A percentile compares a stretch with the other conserved stretches of the same genome.
Conservation (phyloP, 2,329 filamentous ascomycete genomes). For the Xylariaceae sp. region DNA sequence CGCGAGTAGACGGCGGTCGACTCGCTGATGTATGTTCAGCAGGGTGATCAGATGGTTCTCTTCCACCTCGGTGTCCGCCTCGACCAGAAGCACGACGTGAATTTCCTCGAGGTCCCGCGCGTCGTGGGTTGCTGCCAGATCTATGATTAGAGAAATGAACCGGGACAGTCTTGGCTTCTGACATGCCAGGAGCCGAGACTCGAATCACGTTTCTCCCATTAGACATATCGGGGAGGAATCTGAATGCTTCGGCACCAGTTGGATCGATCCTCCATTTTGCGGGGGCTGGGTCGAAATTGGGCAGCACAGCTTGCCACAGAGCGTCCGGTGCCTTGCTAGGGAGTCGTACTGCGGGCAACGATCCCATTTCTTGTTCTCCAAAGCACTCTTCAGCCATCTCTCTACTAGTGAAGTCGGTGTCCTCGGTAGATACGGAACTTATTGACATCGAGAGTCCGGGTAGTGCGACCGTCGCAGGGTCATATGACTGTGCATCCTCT, state of each 20-base stretch:
- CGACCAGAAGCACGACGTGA: conserved; percentile 22
- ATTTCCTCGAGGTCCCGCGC: conserved; percentile 22
- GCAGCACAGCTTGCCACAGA: conserved; percentile 63
- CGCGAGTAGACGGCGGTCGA: conserved; percentile 19
- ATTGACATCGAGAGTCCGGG: conserved; percentile 46
- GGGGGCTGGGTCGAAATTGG: conserved; percentile 57
- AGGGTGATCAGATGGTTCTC: conserved; percentile 20
- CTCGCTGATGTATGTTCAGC: conserved; percentile 16
- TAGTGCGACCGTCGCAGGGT: conserved; percentile 71
- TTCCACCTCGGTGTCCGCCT: conserved; percentile 22
- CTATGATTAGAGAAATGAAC: conserved; percentile 24
- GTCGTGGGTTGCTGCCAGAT: conserved; percentile 29
- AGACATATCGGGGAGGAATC: conserved; percentile 44
- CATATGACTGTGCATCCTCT: conserved; percentile 54
- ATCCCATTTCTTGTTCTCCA: conserved; percentile 79
- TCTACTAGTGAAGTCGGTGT: conserved; percentile 58
- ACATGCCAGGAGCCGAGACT: conserved; percentile 46
- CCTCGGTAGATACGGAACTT: conserved; percentile 39
- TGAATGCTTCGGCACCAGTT: conserved; percentile 48
- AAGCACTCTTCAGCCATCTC: conserved; percentile 79
- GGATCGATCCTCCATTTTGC: conserved; percentile 53
- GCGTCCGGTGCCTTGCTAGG: conserved; percentile 64
- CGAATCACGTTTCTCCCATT: conserved; percentile 46
- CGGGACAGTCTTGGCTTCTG: conserved; percentile 43
- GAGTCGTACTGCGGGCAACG: conserved; percentile 70